phyloP scores from a whole-genome alignment of 2,329 filamentous ascomycete genomes.

The Incumbomyces delicatus region DNA sequence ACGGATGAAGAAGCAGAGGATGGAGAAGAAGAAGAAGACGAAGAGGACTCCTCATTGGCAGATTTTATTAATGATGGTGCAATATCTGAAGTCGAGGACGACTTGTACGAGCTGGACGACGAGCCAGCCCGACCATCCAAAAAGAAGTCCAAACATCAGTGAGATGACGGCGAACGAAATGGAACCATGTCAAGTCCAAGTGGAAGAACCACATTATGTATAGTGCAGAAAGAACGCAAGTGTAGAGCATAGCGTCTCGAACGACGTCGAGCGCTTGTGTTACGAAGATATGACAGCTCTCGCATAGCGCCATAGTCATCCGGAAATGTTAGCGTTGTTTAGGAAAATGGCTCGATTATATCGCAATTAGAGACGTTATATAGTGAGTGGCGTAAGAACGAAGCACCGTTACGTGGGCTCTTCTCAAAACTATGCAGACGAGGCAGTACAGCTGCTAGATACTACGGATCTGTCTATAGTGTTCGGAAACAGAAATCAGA shows the following conservation, averaged over 20 bases:
- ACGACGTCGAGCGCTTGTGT: neutral
- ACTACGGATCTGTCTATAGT: too few relatives aligned
- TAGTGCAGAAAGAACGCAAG: neutral
- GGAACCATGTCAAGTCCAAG: neutral
- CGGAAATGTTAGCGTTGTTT: neutral
- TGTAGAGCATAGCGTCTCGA: neutral
- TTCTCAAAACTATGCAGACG: too few relatives aligned
- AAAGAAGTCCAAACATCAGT: constrained; percentile 10
- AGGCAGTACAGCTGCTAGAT: too few relatives aligned
- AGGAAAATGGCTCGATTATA: neutral
- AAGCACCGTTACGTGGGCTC: too few relatives aligned
- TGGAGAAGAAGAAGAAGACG: constrained; percentile 31
- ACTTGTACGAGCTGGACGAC: constrained; percentile 23
- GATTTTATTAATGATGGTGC: constrained; percentile 35
- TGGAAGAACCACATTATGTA: neutral
- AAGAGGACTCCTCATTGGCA: constrained; percentile 37
- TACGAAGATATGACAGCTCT: constrained; percentile 10
- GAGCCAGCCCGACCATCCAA: constrained; percentile 41
- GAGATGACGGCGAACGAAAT: neutral
- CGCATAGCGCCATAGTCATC: neutral
- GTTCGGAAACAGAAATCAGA: too few relatives aligned
- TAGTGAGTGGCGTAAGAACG: too few relatives aligned
- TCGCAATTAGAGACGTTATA: neutral
- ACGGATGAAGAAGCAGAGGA: constrained; percentile 23
- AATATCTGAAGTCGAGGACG: constrained; percentile 34